Base-by-base conservation (phyloP, 768 basidiomycete genomes). In the Udeniomyces megalosporus region DNA sequence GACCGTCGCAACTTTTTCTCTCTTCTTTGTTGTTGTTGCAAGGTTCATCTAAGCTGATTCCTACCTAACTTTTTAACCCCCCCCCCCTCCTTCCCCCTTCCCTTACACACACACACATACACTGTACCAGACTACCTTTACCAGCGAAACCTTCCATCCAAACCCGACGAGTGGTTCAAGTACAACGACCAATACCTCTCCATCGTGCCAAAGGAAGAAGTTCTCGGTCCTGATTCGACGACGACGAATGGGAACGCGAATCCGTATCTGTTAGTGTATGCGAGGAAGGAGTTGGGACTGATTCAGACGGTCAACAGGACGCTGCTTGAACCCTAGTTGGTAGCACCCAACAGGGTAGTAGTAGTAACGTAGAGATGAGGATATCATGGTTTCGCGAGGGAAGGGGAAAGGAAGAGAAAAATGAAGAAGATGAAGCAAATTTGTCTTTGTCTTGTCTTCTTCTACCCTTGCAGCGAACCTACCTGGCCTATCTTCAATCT, bases 81-180 rank as follows among this genome's bases (percentile, higher is more conserved):
- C 20, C 47, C 28, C 17, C 4, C n/a, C 28, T 31, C 20, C 26
- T 50, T 32, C 61, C 45, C 42, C 17, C 22, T n/a, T n/a, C 26
- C 31, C 35, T 28, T 7, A n/a, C 4, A 7, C 32, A 14, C 28
- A 53, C 28, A 11, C 28, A 53, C 51, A 24, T 47, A 15, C 2
- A 1, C 2, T 12, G 26, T 54, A 42, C 20, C 38, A 62, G 61
- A 63, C 74, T 97, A 90, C 78, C 88, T 96, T 74, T 95, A 93
- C 72, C 88, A 91, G 59, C 80, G 90, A 45, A 80, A 89, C 71
- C 77, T 95, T 15, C 92, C 90, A 1, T 80, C 81, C 52, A 74
- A 81, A 26, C 83, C 70, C 68, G 67, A 68, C 7, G 51, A 59
- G 35, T 65, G 58, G 58, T 55, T 65, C 58, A 65, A 65, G 35